Percentiles rank a stretch among this genome's conserved stretches.
phyloP scores from a whole-genome alignment of 371 early-diverging fungal species.

The Apophysomyces variabilis region DNA sequence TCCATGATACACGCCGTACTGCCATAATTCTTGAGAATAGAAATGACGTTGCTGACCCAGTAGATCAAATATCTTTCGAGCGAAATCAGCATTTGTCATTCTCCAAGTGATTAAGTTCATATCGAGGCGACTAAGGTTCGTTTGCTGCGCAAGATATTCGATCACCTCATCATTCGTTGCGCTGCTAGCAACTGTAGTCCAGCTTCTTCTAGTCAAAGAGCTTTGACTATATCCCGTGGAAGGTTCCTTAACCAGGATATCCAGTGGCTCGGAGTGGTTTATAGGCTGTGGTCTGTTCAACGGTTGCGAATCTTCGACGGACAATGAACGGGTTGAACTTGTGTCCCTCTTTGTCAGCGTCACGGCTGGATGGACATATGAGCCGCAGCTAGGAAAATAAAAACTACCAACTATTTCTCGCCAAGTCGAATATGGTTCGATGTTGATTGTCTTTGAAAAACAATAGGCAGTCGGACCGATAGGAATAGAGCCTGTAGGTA shows the following conservation, averaged over 20 bases:
- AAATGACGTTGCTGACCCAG: constrained; percentile 17
- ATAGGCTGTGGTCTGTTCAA: neutral
- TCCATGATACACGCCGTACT: constrained; percentile 39
- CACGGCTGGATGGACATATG: constrained; percentile 49
- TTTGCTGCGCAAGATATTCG: constrained; percentile 22
- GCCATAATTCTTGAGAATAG: constrained; percentile 28
- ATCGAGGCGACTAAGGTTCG: constrained; percentile 33
- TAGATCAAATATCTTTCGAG: constrained; percentile 29
- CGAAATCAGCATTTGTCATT: constrained; percentile 37
- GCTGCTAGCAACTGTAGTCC: constrained; percentile 23
- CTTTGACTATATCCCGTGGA: neutral
- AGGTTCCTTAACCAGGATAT: constrained; percentile 2
- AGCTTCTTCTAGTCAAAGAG: constrained; percentile 16
- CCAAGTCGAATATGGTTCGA: constrained; percentile 51
- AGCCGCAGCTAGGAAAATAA: constrained; percentile 58
- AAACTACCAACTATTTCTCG: constrained; percentile 45
- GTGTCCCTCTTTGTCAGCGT: constrained; percentile 34
- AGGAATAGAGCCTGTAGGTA: constrained; percentile 52
- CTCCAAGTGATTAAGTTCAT: constrained; percentile 33
- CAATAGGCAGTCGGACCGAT: constrained; percentile 32
- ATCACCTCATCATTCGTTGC: constrained; percentile 31
- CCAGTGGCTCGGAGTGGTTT: constrained; percentile 13
- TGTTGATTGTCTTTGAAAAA: constrained; percentile 35
- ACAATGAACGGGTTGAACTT: no score
- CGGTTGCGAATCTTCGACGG: no score